A percentile compares a stretch with the other conserved stretches of the same genome.
Evolutionary conservation across 139 green algal genomes (phyloP).

Genomic region (Tetraselmis striata): DNA sequence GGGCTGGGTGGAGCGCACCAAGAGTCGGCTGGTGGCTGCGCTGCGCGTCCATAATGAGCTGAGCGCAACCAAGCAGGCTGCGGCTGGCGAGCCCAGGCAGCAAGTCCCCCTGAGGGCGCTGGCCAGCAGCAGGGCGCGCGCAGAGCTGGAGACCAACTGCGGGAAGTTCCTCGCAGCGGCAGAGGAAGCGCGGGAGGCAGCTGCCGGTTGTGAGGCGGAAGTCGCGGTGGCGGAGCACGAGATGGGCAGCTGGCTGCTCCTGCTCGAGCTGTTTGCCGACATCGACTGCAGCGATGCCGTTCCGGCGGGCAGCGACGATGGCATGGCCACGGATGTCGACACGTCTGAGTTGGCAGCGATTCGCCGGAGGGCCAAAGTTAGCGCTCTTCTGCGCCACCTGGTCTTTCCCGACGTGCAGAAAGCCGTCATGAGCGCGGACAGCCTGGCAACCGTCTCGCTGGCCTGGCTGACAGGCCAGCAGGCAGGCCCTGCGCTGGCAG

Average conservation of each 20-base stretch:
- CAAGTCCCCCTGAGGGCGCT: not conserved
- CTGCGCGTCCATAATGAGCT: not conserved
- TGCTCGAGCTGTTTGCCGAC: conserved; percentile 43
- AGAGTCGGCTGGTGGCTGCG: conserved; percentile 19
- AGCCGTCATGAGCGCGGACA: conserved; percentile 7
- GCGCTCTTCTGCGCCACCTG: conserved; percentile 43
- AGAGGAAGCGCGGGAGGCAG: not conserved
- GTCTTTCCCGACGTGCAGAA: conserved; percentile 13
- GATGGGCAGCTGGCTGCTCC: conserved; percentile 57
- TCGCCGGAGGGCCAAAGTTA: conserved; percentile 35
- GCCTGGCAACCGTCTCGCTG: conserved; percentile 32
- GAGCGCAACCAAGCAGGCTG: no score
- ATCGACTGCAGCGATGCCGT: conserved; percentile 14
- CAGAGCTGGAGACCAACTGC: conserved; percentile 13
- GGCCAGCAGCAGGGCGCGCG: not conserved
- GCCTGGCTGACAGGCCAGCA: conserved; percentile 55
- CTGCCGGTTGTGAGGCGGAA: not conserved
- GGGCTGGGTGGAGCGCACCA: conserved; percentile 1
- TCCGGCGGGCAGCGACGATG: not conserved
- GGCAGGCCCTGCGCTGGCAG: conserved; percentile 30
- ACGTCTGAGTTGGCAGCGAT: conserved; percentile 15
- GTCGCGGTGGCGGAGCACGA: conserved; percentile 36
- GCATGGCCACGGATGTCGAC: conserved; percentile 8
- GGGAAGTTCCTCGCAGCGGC: not conserved
- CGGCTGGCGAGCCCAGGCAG: no score